These are phyloP conservation scores for Chalaropsis ovoidea DNA, from an alignment of 2,329 filamentous ascomycete species.

Conservation along the genomic window DNA sequence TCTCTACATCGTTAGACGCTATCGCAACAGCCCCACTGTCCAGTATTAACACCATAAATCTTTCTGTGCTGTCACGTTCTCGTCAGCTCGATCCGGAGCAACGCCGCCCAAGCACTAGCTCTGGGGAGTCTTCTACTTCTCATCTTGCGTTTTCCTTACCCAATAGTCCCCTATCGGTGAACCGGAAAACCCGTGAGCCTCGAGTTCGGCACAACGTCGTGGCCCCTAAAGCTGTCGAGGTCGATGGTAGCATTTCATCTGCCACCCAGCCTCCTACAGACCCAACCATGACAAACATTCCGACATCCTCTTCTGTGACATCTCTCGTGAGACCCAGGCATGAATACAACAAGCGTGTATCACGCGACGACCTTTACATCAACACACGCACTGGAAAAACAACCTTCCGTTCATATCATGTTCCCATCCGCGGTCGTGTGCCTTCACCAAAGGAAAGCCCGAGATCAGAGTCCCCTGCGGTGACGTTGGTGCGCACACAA, in stretches of 20 bases:
- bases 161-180: neutral
- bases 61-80: neutral
- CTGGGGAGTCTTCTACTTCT: constrained; percentile 10
- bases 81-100: neutral
- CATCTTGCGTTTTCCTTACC: neutral
- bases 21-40: neutral
- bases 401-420: constrained; percentile 35
- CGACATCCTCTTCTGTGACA: constrained; percentile 21
- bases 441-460: constrained; percentile 39
- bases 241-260: neutral
- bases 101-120: constrained; percentile 11
- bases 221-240: neutral
- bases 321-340: constrained; percentile 19
- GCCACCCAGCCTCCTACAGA: constrained; percentile 4
- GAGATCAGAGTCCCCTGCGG: constrained; percentile 30
- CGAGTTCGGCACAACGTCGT: constrained; percentile 14
- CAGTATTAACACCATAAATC: neutral
- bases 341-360: constrained; percentile 35
- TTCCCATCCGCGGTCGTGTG: constrained; percentile 36
- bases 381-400: constrained; percentile 30
- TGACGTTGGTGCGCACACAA: constrained; percentile 34
- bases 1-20: neutral
- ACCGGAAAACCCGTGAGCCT: neutral
- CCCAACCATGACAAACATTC: constrained; percentile 19
- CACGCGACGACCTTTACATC: constrained; percentile 37